Evolutionary conservation across 768 basidiomycete species (phyloP).

Genomic region (Tephrocybe sp.): DNA sequence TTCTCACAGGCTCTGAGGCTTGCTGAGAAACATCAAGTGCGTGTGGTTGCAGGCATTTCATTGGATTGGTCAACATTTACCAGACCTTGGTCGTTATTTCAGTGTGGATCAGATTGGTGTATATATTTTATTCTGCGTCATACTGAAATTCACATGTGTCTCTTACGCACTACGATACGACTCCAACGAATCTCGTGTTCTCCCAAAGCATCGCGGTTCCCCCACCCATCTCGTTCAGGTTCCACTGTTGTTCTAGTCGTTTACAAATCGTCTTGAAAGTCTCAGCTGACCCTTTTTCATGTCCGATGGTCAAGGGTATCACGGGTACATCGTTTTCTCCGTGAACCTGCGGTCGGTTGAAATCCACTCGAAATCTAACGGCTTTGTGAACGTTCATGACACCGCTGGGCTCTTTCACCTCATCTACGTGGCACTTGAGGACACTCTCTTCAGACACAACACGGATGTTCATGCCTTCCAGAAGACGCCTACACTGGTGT

Average conservation of each 20-base stretch:
- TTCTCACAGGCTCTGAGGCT: no score
- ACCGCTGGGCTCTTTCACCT: conserved; percentile 55
- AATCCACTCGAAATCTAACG: conserved; percentile 81
- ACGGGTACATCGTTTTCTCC: conserved; percentile 35
- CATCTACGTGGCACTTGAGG: conserved; percentile 76
- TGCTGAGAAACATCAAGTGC: no score
- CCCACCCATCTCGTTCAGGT: conserved; percentile 37
- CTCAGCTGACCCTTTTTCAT: conserved; percentile 86
- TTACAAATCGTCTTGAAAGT: conserved; percentile 75
- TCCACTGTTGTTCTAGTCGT: conserved; percentile 69
- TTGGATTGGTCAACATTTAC: no score
- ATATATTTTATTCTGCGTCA: no score
- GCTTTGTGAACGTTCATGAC: conserved; percentile 58
- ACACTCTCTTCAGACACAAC: conserved; percentile 66
- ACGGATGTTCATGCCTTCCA: conserved; percentile 68
- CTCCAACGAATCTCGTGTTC: background rate
- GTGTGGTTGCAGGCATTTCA: no score
- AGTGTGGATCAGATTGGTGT: no score
- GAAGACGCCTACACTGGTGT: conserved; percentile 67
- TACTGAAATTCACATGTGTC: background rate
- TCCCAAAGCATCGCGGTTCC: background rate
- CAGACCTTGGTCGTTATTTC: no score
- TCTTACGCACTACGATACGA: background rate
- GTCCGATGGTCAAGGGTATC: conserved; percentile 62
- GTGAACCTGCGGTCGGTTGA: conserved; percentile 37